These are phyloP conservation scores for Cadophora sp. DNA, from an alignment of 2,329 filamentous ascomycete genomes.

Conservation along the genomic window DNA sequence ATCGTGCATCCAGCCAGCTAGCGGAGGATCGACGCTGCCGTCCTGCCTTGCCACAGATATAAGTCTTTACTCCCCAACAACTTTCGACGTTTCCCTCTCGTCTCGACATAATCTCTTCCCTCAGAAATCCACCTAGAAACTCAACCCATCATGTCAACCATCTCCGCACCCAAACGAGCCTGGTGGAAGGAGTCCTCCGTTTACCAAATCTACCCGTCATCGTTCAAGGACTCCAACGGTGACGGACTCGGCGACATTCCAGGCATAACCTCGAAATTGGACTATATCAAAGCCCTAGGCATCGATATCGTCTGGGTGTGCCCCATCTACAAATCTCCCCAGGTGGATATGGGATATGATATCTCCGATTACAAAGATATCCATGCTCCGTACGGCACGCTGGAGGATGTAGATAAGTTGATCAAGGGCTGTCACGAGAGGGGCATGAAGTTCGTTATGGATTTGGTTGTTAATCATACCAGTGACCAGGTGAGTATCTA, in stretches of 20 bases:
- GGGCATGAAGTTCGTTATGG: conserved; percentile 72
- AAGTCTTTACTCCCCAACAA: background rate
- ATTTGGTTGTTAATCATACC: conserved; percentile 78
- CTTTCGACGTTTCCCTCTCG: background rate
- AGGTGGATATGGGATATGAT: conserved; percentile 76
- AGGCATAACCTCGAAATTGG: conserved; percentile 67
- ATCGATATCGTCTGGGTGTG: conserved; percentile 72
- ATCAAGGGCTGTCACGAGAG: conserved; percentile 64
- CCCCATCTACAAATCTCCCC: conserved; percentile 69
- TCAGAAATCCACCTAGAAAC: background rate
- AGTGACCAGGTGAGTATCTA: conserved; percentile 40
- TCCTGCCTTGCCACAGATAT: background rate
- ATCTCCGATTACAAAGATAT: conserved; percentile 74
- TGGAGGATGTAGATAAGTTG: conserved; percentile 69
- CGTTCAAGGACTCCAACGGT: conserved; percentile 62
- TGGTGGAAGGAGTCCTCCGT: conserved; percentile 53
- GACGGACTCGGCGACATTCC: conserved; percentile 67
- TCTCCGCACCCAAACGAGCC: conserved; percentile 22
- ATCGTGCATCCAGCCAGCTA: background rate
- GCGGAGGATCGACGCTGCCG: background rate
- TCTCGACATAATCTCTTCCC: background rate
- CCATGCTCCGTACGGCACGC: conserved; percentile 69
- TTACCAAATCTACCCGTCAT: conserved; percentile 66
- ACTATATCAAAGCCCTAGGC: conserved; percentile 66
- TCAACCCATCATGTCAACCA: background rate